Conservation (phyloP, 2,329 filamentous ascomycete genomes). For the Geosmithia morbida region DNA sequence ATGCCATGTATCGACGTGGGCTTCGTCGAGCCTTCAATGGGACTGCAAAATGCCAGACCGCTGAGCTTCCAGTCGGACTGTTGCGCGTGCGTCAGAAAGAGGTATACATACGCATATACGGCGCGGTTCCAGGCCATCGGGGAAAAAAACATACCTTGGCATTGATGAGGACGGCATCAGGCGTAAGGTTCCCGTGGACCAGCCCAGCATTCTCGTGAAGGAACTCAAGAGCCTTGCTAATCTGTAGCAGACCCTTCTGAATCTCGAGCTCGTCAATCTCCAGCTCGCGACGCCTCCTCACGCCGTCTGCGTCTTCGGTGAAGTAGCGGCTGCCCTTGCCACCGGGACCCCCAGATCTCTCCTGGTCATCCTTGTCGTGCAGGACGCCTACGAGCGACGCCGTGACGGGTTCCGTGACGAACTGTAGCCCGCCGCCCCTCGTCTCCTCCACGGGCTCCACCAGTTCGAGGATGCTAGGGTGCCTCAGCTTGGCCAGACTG, state of each 20-base stretch:
- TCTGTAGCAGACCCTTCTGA: slow-evolving; percentile 85
- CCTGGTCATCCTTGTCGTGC: slow-evolving; percentile 80
- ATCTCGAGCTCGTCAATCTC: slow-evolving; percentile 97
- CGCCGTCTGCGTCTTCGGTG: slow-evolving; percentile 64
- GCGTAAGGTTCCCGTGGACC: slow-evolving; percentile 88
- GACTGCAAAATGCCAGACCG: slow-evolving; percentile 79
- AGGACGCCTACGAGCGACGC: slow-evolving; percentile 73
- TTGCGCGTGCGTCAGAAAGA: not conserved
- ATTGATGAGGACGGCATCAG: slow-evolving; percentile 87
- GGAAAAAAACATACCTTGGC: slow-evolving; percentile 65
- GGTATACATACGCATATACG: not conserved
- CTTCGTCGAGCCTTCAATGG: slow-evolving; percentile 60
- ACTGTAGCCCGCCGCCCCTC: slow-evolving; percentile 79
- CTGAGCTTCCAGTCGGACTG: slow-evolving; percentile 95
- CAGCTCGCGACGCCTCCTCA: slow-evolving; percentile 59
- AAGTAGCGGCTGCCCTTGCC: slow-evolving; percentile 67
- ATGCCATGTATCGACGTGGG: slow-evolving; percentile 66
- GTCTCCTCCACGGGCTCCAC: slow-evolving; percentile 94
- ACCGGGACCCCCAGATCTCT: slow-evolving; percentile 51
- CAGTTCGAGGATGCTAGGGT: slow-evolving; percentile 84
- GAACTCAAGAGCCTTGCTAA: slow-evolving; percentile 90
- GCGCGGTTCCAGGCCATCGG: not conserved
- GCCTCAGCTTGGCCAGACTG: slow-evolving; percentile 72
- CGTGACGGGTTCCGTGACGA: slow-evolving; percentile 84
- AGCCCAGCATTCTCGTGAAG: slow-evolving; percentile 88